Percentiles rank a stretch among this genome's conserved stretches.
Evolutionary conservation across 73 alveolate species (phyloP).

Genomic region (Symbiodinium pilosum): DNA sequence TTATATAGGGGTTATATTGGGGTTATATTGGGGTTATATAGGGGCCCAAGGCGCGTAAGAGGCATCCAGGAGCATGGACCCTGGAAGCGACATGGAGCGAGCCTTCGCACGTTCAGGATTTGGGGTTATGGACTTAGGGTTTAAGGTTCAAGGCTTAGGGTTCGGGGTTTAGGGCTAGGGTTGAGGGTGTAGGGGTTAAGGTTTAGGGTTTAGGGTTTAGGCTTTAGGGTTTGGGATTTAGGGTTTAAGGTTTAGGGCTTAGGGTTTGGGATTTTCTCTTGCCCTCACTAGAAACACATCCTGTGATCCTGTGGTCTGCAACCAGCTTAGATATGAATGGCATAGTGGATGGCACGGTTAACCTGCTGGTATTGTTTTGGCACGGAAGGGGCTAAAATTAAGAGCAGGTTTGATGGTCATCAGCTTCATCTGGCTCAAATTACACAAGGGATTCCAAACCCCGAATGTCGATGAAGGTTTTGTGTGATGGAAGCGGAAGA

Average conservation of each 20-base stretch:
- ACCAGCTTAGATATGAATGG: too few species aligned
- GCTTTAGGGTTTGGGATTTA: constrained; percentile 1
- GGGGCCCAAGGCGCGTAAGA: not conserved
- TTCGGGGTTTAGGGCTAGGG: not conserved
- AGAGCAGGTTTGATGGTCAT: too few species aligned
- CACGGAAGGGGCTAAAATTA: too few species aligned
- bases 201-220: not conserved
- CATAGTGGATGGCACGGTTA: too few species aligned
- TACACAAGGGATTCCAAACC: too few species aligned
- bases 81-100: not conserved
- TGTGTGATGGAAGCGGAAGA: too few species aligned
- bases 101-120: not conserved
- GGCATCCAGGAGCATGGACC: not conserved
- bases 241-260: not conserved
- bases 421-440: too few species aligned
- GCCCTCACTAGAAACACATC: too few species aligned
- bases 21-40: not conserved
- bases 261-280: not conserved
- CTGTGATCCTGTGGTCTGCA: too few species aligned
- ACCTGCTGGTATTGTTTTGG: too few species aligned
- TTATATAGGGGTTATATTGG: too few species aligned
- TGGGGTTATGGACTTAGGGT: not conserved
- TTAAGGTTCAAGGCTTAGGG: not conserved
- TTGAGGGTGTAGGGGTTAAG: not conserved
- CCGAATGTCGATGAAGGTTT: too few species aligned